Evolutionary conservation across 192 early-diverging fungal genomes (phyloP).

Genomic region (Mortierella claussenii): DNA sequence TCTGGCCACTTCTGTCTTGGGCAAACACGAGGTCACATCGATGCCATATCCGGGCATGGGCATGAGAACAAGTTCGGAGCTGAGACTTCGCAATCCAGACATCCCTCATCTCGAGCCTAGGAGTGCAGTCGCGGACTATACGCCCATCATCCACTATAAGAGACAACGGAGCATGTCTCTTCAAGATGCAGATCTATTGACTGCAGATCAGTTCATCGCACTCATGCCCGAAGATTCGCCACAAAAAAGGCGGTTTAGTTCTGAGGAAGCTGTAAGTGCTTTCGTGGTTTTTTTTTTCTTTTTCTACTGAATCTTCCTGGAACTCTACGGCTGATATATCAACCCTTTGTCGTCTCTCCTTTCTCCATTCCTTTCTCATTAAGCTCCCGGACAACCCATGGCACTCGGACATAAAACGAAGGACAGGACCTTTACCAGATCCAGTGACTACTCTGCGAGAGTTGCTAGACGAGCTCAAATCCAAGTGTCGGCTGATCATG

Average conservation of each 20-base stretch:
- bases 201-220: constrained; percentile 47
- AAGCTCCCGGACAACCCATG: constrained; percentile 5
- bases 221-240: constrained; percentile 37
- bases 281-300: not conserved
- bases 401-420: not conserved
- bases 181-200: constrained; percentile 47
- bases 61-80: not conserved
- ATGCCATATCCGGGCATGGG: not conserved
- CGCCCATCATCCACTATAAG: constrained; percentile 24
- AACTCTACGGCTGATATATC: too few relatives aligned
- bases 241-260: constrained; percentile 40
- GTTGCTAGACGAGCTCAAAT: constrained; percentile 7
- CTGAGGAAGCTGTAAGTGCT: constrained; percentile 35
- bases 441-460: constrained; percentile 6
- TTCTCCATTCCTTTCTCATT: not conserved
- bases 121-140: constrained; percentile 33
- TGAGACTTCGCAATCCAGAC: not conserved
- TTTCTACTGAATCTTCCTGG: too few relatives aligned
- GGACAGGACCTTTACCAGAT: constrained; percentile 14
- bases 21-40: not conserved
- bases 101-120: constrained; percentile 31
- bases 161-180: constrained; percentile 50
- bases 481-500: constrained; percentile 17
- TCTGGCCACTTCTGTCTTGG: not conserved
- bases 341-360: too few relatives aligned